Conservation (phyloP, 2,329 filamentous ascomycete genomes). For the Diaporthe sp. region DNA sequence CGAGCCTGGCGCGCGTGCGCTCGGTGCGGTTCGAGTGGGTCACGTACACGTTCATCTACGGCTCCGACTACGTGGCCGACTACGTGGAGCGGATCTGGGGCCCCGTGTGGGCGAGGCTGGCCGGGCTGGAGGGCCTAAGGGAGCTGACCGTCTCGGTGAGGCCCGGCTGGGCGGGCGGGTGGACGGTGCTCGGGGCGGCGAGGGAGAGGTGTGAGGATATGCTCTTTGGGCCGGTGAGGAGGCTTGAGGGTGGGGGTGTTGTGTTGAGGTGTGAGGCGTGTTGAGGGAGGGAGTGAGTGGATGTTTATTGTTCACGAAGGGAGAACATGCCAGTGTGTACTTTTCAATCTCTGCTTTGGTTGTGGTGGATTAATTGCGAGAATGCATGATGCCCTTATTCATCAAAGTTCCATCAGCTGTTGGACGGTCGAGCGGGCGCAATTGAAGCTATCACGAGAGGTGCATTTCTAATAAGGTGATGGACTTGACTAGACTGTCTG, state of each 20-base stretch:
- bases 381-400: neutral
- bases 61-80: constrained; percentile 19
- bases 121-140: neutral
- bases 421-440: no score
- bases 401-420: neutral
- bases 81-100: constrained; percentile 18
- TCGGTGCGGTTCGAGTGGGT: constrained; percentile 23
- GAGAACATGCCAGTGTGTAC: neutral
- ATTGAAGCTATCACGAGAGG: constrained; percentile 1
- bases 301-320: neutral
- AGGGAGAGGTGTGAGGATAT: constrained; percentile 19
- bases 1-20: neutral
- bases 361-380: neutral
- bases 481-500: neutral
- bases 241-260: neutral
- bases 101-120: constrained; percentile 2
- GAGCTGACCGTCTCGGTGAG: constrained; percentile 6
- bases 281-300: neutral
- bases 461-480: neutral
- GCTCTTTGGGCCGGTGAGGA: constrained; percentile 11
- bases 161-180: constrained; percentile 6
- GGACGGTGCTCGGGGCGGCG: constrained; percentile 16
- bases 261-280: constrained; percentile 19
- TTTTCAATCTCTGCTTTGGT: neutral
- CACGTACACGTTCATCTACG: constrained; percentile 25